These are phyloP conservation scores for Lactuca sativa DNA, from an alignment of 129 eudicot species.

Conservation along the genomic window DNA sequence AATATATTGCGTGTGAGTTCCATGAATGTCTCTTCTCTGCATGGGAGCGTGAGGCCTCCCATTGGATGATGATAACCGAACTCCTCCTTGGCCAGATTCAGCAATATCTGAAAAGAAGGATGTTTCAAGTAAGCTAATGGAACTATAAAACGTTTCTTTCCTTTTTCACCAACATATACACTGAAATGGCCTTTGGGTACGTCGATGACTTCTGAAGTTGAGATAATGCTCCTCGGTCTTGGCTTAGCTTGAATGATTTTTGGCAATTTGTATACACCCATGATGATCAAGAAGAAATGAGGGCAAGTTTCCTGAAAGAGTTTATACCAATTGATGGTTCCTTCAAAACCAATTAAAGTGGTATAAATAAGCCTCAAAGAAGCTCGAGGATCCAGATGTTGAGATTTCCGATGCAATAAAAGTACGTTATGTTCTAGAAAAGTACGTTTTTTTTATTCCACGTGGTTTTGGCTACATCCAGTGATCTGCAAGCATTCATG, in stretches of 20 bases:
- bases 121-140: slow-evolving; percentile 42
- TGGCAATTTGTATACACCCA: slow-evolving; percentile 27
- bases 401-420: neutral
- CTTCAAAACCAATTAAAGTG: neutral
- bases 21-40: slow-evolving; percentile 33
- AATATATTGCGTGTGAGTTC: slow-evolving; percentile 3
- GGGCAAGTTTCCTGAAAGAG: neutral
- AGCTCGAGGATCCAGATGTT: neutral
- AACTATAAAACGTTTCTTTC: slow-evolving; percentile 38
- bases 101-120: slow-evolving; percentile 41
- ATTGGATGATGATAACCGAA: slow-evolving; percentile 48
- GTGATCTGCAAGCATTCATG: neutral
- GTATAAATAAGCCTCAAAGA: slow-evolving; percentile 8
- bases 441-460: slow-evolving; percentile 3
- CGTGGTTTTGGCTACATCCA: slow-evolving; percentile 5
- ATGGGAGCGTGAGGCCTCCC: slow-evolving; percentile 55
- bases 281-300: neutral
- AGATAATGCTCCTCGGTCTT: neutral
- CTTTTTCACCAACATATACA: slow-evolving; percentile 45
- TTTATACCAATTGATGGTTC: neutral
- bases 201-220: slow-evolving; percentile 5
- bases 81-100: slow-evolving; percentile 46
- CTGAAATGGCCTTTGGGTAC: slow-evolving; percentile 52
- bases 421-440: neutral
- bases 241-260: slow-evolving; percentile 18